Conservation (phyloP, 148 eudicot genomes). For the Camellia granthamiana region DNA sequence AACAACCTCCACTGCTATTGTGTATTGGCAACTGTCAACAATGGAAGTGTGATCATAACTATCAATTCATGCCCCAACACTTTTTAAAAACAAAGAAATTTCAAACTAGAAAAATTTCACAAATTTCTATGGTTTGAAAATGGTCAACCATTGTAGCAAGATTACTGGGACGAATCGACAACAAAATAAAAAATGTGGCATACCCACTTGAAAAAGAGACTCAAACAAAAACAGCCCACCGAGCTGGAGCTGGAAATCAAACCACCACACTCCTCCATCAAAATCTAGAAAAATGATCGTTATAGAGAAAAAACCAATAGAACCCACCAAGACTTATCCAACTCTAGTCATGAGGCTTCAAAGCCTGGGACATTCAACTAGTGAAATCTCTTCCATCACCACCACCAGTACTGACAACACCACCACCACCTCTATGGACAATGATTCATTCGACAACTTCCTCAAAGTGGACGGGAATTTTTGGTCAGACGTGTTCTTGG, state of each 20-base stretch:
- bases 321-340: neutral
- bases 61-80: too few species aligned
- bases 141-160: too few species aligned
- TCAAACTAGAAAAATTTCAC: too few species aligned
- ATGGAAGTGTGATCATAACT: too few species aligned
- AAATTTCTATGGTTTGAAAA: too few species aligned
- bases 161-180: too few species aligned
- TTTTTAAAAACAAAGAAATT: too few species aligned
- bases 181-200: too few species aligned
- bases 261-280: neutral
- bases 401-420: neutral
- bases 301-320: constrained; percentile 13
- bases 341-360: neutral
- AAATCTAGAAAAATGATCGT: neutral
- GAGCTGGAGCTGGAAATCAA: neutral
- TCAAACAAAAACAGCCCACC: neutral
- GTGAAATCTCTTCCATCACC: constrained; percentile 39
- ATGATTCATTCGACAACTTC: constrained; percentile 16
- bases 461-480: constrained; percentile 42
- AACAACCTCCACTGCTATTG: too few species aligned
- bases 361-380: constrained; percentile 34
- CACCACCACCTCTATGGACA: neutral
- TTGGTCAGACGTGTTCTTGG: constrained; percentile 49
- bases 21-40: too few species aligned
- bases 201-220: too few species aligned